Percentiles rank a stretch among this genome's conserved stretches.
These are phyloP conservation scores for Nakazawaea holstii DNA, from an alignment of 805 yeast species.

Conservation along the genomic window DNA sequence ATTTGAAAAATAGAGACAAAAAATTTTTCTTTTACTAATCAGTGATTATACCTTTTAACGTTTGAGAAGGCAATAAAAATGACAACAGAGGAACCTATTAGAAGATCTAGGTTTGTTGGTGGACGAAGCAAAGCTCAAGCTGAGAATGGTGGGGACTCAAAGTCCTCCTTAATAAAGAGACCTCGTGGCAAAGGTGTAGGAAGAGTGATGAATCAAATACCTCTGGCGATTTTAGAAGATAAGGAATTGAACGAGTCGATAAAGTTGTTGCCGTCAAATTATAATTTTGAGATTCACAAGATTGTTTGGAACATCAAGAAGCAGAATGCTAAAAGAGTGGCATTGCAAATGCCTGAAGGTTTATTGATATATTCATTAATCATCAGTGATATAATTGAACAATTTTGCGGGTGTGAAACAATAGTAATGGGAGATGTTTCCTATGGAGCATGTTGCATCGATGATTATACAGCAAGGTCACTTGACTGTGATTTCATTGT, in stretches of 20 bases:
- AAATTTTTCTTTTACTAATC: not conserved
- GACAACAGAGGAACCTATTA: slow-evolving; percentile 6
- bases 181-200: slow-evolving; percentile 36
- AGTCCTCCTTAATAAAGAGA: slow-evolving; percentile 16
- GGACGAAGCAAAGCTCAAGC: not conserved
- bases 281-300: slow-evolving; percentile 93
- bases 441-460: slow-evolving; percentile 98
- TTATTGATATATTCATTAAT: slow-evolving; percentile 80
- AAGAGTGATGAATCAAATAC: slow-evolving; percentile 78
- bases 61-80: not conserved
- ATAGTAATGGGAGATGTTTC: slow-evolving; percentile 98
- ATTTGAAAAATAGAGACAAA: not conserved
- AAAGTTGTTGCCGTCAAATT: slow-evolving; percentile 77
- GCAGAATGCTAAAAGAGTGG: slow-evolving; percentile 72
- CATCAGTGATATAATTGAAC: slow-evolving; percentile 88
- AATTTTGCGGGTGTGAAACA: slow-evolving; percentile 82
- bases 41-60: not conserved
- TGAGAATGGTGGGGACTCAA: slow-evolving; percentile 6
- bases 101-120: slow-evolving; percentile 9
- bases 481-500: slow-evolving; percentile 91
- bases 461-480: slow-evolving; percentile 90
- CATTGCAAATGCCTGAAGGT: slow-evolving; percentile 98
- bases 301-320: slow-evolving; percentile 90
- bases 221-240: slow-evolving; percentile 77
- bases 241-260: slow-evolving; percentile 81